Percentiles rank a stretch among this genome's conserved stretches.
These are phyloP conservation scores for Collybiopsis confluens DNA, from an alignment of 768 basidiomycete species.

Conservation along the genomic window DNA sequence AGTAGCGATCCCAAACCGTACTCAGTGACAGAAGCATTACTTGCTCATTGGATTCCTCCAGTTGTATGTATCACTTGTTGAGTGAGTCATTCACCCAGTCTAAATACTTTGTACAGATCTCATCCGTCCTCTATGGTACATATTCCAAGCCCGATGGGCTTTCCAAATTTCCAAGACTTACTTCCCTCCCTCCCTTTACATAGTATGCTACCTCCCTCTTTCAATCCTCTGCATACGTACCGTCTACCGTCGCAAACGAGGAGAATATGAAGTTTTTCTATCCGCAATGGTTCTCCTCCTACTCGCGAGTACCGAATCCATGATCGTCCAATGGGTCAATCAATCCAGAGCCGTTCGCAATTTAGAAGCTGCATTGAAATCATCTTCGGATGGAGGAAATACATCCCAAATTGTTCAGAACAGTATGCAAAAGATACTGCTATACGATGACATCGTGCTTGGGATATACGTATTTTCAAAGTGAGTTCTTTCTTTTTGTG, in stretches of 20 bases:
- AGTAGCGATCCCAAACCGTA: too few species aligned
- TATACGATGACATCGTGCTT: background rate
- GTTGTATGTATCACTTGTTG: too few species aligned
- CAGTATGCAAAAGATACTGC: background rate
- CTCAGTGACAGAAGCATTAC: too few species aligned
- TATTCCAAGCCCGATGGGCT: background rate
- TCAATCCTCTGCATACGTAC: background rate
- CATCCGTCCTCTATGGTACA: background rate
- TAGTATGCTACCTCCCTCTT: background rate
- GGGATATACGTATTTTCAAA: conserved; percentile 2
- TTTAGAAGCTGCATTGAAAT: background rate
- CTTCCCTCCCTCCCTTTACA: background rate
- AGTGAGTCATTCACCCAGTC: too few species aligned
- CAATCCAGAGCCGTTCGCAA: background rate
- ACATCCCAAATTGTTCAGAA: background rate
- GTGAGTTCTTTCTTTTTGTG: background rate
- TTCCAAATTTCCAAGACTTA: background rate
- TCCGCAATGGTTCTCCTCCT: background rate
- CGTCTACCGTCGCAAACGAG: conserved; percentile 1
- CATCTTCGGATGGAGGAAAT: background rate
- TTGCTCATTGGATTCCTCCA: too few species aligned
- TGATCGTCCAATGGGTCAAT: background rate
- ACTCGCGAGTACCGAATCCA: background rate
- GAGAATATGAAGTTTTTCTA: background rate
- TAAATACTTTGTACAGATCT: too few species aligned